Percentiles rank a stretch among this genome's conserved stretches.
phyloP scores from a whole-genome alignment of 2,329 filamentous ascomycete genomes.

The Colletotrichum sp. region DNA sequence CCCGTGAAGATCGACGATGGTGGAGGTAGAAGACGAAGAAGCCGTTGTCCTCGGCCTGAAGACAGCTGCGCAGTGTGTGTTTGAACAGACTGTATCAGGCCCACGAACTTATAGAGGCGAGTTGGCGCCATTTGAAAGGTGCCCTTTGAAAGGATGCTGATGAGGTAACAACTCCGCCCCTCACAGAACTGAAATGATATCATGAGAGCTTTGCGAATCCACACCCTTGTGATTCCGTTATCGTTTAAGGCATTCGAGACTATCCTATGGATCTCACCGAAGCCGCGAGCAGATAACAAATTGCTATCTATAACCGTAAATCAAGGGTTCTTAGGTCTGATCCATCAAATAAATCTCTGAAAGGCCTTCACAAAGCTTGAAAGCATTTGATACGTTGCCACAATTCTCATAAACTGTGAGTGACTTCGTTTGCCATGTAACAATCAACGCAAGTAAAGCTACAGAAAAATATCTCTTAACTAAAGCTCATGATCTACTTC shows the following conservation, averaged over 20 bases:
- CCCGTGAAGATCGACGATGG: background rate
- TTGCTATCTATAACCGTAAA: background rate
- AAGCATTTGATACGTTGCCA: background rate
- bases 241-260: background rate
- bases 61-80: accelerated
- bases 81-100: background rate
- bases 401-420: background rate
- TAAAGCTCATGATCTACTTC: background rate
- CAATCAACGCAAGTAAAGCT: background rate
- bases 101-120: background rate
- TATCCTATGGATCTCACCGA: background rate
- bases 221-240: background rate
- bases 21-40: background rate
- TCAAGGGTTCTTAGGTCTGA: background rate
- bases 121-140: background rate
- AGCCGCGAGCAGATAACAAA: background rate
- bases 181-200: background rate
- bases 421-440: background rate
- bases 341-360: background rate
- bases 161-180: background rate
- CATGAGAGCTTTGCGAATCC: background rate
- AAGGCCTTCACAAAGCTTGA: background rate
- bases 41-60: background rate
- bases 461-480: background rate
- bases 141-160: background rate